Conservation (phyloP, 768 basidiomycete genomes). For the Suillus cothurnatus region DNA sequence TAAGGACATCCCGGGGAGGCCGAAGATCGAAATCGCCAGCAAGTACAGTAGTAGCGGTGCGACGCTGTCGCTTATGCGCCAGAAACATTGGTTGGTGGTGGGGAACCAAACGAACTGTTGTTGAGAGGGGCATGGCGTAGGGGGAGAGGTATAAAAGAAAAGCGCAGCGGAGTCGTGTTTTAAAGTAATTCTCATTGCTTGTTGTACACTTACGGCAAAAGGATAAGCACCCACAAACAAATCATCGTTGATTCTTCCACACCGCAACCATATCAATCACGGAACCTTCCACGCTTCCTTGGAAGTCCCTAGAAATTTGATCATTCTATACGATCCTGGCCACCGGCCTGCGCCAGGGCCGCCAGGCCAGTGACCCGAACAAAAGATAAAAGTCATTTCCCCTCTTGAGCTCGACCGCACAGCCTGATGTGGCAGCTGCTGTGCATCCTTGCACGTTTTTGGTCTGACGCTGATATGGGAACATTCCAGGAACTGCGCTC, state of each 20-base stretch:
- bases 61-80: conserved; percentile 43
- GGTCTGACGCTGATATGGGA: conserved; percentile 14
- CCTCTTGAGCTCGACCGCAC: conserved; percentile 6
- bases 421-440: conserved; percentile 6
- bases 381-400: neutral
- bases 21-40: conserved; percentile 73
- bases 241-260: conserved; percentile 28
- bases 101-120: conserved; percentile 26
- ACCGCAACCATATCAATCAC: conserved; percentile 20
- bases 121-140: conserved; percentile 11
- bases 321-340: conserved; percentile 3
- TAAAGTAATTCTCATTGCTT: conserved; percentile 34
- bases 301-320: conserved; percentile 11
- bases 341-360: conserved; percentile 1
- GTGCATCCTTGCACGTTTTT: conserved; percentile 8
- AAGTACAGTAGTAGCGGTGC: conserved; percentile 76
- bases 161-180: conserved; percentile 37
- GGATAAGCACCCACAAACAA: conserved; percentile 40
- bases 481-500: conserved; percentile 29
- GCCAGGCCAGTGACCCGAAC: neutral
- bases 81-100: conserved; percentile 16
- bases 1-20: conserved; percentile 73
- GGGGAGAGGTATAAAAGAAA: conserved; percentile 21
- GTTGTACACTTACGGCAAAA: conserved; percentile 39
- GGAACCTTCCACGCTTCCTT: conserved; percentile 15